These are phyloP conservation scores for Aciculoconidium aculeatum DNA, from an alignment of 805 yeast genomes.

Conservation along the genomic window DNA sequence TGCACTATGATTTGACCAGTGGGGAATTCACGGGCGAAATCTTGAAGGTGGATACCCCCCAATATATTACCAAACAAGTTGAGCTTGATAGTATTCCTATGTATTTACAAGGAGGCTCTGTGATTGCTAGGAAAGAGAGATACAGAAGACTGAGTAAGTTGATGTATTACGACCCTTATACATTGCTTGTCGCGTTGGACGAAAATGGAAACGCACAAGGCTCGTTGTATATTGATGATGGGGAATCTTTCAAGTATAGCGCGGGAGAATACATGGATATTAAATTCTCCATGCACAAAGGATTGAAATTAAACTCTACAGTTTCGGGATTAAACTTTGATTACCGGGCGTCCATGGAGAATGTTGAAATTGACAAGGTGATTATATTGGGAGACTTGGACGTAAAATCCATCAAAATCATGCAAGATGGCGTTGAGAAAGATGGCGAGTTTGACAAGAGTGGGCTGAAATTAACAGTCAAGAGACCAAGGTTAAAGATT, in stretches of 20 bases:
- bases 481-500: constrained; percentile 47
- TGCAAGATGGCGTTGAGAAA: constrained; percentile 29
- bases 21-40: constrained; percentile 14
- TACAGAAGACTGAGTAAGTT: constrained; percentile 73
- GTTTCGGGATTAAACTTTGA: constrained; percentile 4
- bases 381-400: constrained; percentile 33
- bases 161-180: constrained; percentile 77
- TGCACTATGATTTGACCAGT: constrained; percentile 51
- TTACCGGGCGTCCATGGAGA: constrained; percentile 18
- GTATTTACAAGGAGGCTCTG: constrained; percentile 71
- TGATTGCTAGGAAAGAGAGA: constrained; percentile 62
- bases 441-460: constrained; percentile 14
- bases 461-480: constrained; percentile 23
- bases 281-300: constrained; percentile 24
- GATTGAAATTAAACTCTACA: constrained; percentile 6
- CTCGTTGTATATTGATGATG: constrained; percentile 75
- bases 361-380: constrained; percentile 49
- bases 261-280: constrained; percentile 46
- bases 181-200: constrained; percentile 58
- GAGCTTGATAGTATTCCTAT: constrained; percentile 64
- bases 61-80: constrained; percentile 33
- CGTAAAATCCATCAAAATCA: too few relatives aligned
- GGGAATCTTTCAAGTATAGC: constrained; percentile 57
- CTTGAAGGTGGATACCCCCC: constrained; percentile 25
- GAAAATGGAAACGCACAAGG: constrained; percentile 48